Conservation (phyloP, 768 basidiomycete genomes). For the Podaxis rugospora region DNA sequence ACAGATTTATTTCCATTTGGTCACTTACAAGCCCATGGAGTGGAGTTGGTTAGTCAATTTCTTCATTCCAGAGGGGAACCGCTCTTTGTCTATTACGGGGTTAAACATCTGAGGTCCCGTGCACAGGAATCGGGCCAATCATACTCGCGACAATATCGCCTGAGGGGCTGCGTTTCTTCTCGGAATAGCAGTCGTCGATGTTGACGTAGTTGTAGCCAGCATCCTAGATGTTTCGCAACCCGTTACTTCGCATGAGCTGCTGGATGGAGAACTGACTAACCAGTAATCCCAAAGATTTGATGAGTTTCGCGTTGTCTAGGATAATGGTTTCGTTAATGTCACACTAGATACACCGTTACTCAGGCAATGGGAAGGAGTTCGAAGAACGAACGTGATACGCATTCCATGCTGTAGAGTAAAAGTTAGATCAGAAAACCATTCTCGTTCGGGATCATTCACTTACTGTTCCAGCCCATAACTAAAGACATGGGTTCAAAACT, state of each 20-base stretch:
- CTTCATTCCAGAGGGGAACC: conserved; percentile 58
- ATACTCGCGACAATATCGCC: conserved; percentile 58
- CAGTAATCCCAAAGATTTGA: conserved; percentile 48
- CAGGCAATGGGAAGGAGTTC: background rate
- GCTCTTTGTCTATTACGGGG: conserved; percentile 33
- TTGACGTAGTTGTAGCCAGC: conserved; percentile 57
- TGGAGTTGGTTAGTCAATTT: conserved; percentile 52
- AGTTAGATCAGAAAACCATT: background rate
- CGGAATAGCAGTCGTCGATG: conserved; percentile 63
- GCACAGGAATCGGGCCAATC: conserved; percentile 12
- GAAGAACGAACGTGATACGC: conserved; percentile 7
- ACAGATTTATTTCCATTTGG: background rate
- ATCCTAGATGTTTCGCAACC: conserved; percentile 29
- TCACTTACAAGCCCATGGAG: conserved; percentile 48
- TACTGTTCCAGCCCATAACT: conserved; percentile 13
- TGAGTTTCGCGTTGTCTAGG: conserved; percentile 41
- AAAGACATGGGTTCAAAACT: background rate
- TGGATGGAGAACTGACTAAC: conserved; percentile 25
- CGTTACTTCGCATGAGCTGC: background rate
- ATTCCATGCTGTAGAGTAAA: conserved; percentile 4
- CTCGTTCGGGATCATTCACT: background rate
- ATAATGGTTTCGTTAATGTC: conserved; percentile 52
- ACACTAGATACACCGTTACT: conserved; percentile 33
- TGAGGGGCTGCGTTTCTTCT: conserved; percentile 43
- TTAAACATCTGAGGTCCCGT: background rate